Conservation (phyloP, 306 rosid species). For the Fragaria iinumae region DNA sequence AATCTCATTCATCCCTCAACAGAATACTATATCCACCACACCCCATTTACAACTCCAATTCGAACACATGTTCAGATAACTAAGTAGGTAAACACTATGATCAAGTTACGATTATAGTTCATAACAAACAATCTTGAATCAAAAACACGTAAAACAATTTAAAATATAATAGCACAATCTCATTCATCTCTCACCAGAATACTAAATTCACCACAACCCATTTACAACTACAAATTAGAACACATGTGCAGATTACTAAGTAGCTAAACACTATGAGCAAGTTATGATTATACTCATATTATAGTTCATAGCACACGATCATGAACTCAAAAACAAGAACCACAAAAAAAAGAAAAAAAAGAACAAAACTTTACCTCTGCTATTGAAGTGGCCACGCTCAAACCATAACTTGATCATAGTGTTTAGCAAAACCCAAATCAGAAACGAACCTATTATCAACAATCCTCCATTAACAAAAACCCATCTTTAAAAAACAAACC, state of each 20-base stretch:
- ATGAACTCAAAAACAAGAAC: constrained; percentile 6
- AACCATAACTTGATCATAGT: too few relatives aligned
- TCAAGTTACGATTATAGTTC: neutral
- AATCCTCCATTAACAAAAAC: neutral
- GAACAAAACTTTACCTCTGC: constrained; percentile 60
- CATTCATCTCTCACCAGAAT: constrained; percentile 1
- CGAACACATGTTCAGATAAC: neutral
- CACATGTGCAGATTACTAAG: neutral
- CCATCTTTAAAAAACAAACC: constrained; percentile 36
- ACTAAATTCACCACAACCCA: neutral
- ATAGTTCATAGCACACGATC: neutral
- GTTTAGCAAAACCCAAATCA: neutral
- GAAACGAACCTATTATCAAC: neutral
- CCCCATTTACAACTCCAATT: neutral
- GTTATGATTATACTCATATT: too few relatives aligned
- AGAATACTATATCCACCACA: neutral
- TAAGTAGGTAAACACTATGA: neutral
- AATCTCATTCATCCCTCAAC: constrained; percentile 1
- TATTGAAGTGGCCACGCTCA: constrained; percentile 82
- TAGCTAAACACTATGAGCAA: neutral
- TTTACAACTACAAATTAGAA: neutral
- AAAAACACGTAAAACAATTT: neutral
- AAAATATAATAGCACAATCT: neutral
- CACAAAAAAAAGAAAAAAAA: neutral
- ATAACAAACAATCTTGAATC: neutral